Evolutionary conservation across 495 filamentous ascomycete genomes (phyloP), one percentile per base, ranked within the genome.

Genomic region (Xylaria grammica): DNA sequence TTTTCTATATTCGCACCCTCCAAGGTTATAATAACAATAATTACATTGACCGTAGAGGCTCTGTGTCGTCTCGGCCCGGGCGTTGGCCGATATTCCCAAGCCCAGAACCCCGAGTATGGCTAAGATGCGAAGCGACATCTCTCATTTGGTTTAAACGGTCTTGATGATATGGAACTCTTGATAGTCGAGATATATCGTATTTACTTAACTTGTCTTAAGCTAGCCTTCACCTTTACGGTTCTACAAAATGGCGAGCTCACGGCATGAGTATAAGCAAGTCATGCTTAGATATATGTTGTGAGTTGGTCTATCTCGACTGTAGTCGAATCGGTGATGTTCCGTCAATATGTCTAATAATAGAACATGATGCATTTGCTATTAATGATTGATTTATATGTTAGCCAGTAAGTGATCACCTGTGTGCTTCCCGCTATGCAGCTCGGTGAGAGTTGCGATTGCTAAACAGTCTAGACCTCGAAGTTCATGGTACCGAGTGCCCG

Each of bases 41-140:
- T 34, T 36, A 59, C 56, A 59, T 20, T 59, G 56, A 26, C 42
- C 42, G n/a, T 46, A 59, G 7, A 59, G 27, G 24, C 42, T 59
- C 24, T 59, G 56, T 34, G 56, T 36, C 10, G n/a, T 48, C 11
- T 32, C 40, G 5, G 10, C 27, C 7, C 27, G 56, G 4, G 2
- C 27, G 10, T 15, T 10, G n/a, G 56, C 56, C 17, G 19, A 32
- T 10, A 59, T 32, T 3, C 56, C 42, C 0, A 42, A 34, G 34
- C 27, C 42, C 19, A 59, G 11, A 24, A 48, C 13, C 15, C 29
- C 36, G 10, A 48, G 29, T 59, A 59, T 34, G 15, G 29, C 17
- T 20, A 59, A 59, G 11, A 34, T 48, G 19, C 24, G 56, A 46
- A 46, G 56, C 42, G 19, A 26, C 56, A 59, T 58, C 26, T 24